Evolutionary conservation across 2,329 filamentous ascomycete genomes (phyloP), one percentile per base, ranked within the genome.

Genomic region (Diaporthe citrichinensis): DNA sequence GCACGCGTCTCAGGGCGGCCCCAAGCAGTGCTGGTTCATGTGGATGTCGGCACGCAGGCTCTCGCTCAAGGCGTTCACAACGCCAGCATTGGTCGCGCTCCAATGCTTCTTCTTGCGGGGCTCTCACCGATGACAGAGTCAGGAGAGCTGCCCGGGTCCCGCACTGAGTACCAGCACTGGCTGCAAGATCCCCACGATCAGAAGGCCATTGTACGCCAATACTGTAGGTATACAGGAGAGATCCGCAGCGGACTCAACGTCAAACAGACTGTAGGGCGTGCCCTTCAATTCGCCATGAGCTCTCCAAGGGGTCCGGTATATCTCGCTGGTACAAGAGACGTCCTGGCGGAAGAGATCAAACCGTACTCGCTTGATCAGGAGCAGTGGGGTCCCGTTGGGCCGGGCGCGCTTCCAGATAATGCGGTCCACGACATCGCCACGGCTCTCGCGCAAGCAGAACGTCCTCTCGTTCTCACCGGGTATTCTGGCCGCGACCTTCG

Each of bases 121-220:
- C 84, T 95, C n/a, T 93, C 90, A 15, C 93, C 93, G 0, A 93
- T 90, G 81, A 95, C 93, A 0, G 89, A 93, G 71, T 92, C 94
- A 78, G 93, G 93, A 8, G 93, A 95, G 82, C 90, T 92, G 83
- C 86, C 91, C 8, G 93, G 93, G 1, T 92, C 89, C 1, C 85
- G 93, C 74, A 94, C 93, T 0, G 93, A 95, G 82, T 95, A 94
- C 80, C 94, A 94, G 79, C 93, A 95, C 80, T 95, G 93, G 92
- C 92, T 95, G 41, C 93, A 95, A 80, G 93, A 95, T 82, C 91
- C 94, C 3, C 93, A 91, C 0, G 93, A 95, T 79, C 93, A 95
- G 82, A 93, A 93, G 80, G 88, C 91, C 79, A 94, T 95, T 67
- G 89, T 95, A 10, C 85, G 88, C 0, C 93, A 95, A 81, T 95